These are phyloP conservation scores for Hortiboletus flavorubellus DNA, from an alignment of 768 basidiomycete genomes.

Conservation along the genomic window DNA sequence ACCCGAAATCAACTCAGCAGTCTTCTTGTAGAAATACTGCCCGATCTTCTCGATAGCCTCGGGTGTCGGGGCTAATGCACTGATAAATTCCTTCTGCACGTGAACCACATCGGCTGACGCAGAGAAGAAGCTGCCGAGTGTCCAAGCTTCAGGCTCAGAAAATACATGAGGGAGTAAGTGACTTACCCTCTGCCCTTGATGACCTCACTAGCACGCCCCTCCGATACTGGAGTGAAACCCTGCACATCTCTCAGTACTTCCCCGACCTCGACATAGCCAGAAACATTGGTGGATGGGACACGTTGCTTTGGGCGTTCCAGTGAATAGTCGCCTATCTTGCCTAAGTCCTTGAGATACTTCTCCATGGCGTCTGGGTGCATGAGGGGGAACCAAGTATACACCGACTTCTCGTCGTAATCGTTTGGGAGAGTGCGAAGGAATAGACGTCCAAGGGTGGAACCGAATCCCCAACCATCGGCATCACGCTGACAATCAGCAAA, in stretches of 20 bases:
- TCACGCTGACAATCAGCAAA: constrained; percentile 81
- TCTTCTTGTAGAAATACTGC: constrained; percentile 63
- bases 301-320: constrained; percentile 44
- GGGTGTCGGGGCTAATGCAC: constrained; percentile 44
- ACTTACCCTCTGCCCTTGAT: constrained; percentile 57
- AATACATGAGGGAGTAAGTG: constrained; percentile 4
- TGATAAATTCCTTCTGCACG: constrained; percentile 46
- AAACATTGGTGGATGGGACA: constrained; percentile 31
- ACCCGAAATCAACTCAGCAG: constrained; percentile 50
- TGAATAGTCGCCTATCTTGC: constrained; percentile 53
- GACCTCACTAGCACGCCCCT: constrained; percentile 48
- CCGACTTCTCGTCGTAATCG: constrained; percentile 63
- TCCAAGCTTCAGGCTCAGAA: background rate
- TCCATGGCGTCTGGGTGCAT: constrained; percentile 76
- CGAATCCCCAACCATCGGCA: constrained; percentile 66
- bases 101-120: constrained; percentile 39
- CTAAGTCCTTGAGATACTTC: constrained; percentile 52
- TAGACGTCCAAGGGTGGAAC: constrained; percentile 65
- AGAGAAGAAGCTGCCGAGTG: constrained; percentile 58
- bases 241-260: constrained; percentile 47
- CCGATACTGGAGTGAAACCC: constrained; percentile 48
- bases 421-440: constrained; percentile 71
- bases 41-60: constrained; percentile 50
- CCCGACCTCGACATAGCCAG: constrained; percentile 48
- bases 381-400: constrained; percentile 86